Evolutionary conservation across 495 filamentous ascomycete genomes (phyloP), one percentile per base, ranked within the genome.

Genomic region (Hyaloscypha finlandica): DNA sequence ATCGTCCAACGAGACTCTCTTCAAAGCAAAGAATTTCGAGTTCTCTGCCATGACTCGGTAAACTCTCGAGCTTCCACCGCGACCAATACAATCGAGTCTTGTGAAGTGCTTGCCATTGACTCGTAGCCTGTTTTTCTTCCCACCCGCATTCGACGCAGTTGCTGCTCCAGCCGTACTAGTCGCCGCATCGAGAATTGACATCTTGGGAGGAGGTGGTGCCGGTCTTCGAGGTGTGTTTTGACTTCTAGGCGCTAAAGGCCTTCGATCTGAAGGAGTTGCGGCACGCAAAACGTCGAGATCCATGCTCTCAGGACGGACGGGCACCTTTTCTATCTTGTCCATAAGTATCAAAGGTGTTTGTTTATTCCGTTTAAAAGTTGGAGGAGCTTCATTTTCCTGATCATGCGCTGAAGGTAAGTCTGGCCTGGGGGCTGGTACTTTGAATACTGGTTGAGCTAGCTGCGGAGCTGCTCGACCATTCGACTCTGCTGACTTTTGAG

Each of bases 31-130:
- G 74, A 95, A 91, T 77, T 93, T 96, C 68, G 89, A 92, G 74
- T 95, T 98, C 73, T 98, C 96, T 0, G 95, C 94, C 84, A 97
- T 96, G 8, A 99, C 95, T 52, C 94, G 90, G 74, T 97, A 99
- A 1, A 99, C 95, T 70, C 94, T 90, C 35, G 91, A 91, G 67
- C 92, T 97, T 29, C 95, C 95, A 64, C 95, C 95, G 52, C 92
- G 89, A 3, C 96, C 95, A 62, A 99, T 90, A 63, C 88, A 90
- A 74, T 96, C 94, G 62, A 98, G 84, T 29, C 92, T 86, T 19
- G 90, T 93, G 74, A 96, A 99, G 22, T 86, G 86, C 74, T 95
- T 96, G 74, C 92, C 92, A 74, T 99, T 99, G 60, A 99, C 90
- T 9, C 88, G 85, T 19, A 98, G 85, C 64, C 91, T 85, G 39